Evolutionary conservation across 768 basidiomycete species (phyloP).

Genomic region (Auricularia heimuer): DNA sequence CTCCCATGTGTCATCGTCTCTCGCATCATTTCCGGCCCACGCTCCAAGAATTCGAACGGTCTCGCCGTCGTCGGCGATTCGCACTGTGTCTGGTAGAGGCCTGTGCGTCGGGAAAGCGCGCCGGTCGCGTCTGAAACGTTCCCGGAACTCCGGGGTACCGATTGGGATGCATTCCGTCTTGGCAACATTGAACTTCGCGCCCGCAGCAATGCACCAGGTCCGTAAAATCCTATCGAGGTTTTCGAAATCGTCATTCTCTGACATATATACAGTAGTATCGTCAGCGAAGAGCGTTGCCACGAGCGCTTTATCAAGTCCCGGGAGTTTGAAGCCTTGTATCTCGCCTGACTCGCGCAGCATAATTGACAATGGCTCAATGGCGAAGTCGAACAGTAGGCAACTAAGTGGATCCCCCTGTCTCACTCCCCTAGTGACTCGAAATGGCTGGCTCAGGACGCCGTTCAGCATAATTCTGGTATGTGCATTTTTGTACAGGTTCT

Average conservation of each 20-base stretch:
- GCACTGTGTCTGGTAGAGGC: conserved; percentile 12
- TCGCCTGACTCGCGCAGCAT: conserved; percentile 21
- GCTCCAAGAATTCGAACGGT: conserved; percentile 24
- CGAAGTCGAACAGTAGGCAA: conserved; percentile 30
- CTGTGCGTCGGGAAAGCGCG: background rate
- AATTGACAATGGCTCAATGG: conserved; percentile 31
- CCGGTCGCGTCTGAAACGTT: background rate
- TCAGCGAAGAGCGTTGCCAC: conserved; percentile 26
- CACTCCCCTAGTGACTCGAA: conserved; percentile 23
- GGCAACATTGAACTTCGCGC: conserved; percentile 30
- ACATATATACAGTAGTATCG: conserved; percentile 30
- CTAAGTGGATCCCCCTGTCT: conserved; percentile 31
- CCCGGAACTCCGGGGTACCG: conserved; percentile 15
- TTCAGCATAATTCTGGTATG: conserved; percentile 25
- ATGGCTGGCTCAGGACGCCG: conserved; percentile 17
- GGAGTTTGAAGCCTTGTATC: conserved; percentile 14
- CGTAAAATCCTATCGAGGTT: conserved; percentile 21
- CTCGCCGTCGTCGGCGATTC: conserved; percentile 21
- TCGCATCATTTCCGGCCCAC: conserved; percentile 20
- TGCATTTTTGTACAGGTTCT: conserved; percentile 22
- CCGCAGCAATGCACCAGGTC: conserved; percentile 30
- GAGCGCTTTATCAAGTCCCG: conserved; percentile 5
- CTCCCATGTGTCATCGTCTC: too few relatives aligned
- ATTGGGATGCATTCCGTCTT: conserved; percentile 34
- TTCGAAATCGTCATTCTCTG: conserved; percentile 18